phyloP scores from a whole-genome alignment of 2,329 filamentous ascomycete species.

The Aspergillus ochraceus region DNA sequence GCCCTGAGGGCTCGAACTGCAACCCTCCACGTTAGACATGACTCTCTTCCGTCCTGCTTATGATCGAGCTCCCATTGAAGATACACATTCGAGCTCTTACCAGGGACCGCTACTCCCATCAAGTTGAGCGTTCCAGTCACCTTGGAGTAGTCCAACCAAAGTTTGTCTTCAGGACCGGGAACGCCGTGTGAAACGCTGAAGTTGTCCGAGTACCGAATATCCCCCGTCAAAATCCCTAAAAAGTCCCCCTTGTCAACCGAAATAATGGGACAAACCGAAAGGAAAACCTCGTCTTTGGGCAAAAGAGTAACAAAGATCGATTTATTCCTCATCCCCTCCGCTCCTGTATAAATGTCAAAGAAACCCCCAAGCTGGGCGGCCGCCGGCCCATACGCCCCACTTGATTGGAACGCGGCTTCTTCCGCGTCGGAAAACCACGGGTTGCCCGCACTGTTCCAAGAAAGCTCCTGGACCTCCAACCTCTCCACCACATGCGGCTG shows the following conservation, averaged over 20 bases:
- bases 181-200: background rate
- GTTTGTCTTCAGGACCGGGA: background rate
- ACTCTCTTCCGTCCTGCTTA: background rate
- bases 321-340: background rate
- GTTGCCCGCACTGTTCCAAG: constrained; percentile 16
- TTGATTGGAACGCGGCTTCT: background rate
- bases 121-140: background rate
- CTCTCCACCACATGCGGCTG: constrained; percentile 10
- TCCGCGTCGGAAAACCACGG: constrained; percentile 13
- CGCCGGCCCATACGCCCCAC: too few species aligned
- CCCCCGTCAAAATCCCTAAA: too few species aligned
- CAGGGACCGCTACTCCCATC: background rate
- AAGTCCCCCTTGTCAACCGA: too few species aligned
- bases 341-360: too few species aligned
- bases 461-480: constrained; percentile 6
- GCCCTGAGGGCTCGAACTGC: background rate
- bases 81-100: background rate
- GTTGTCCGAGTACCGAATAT: too few species aligned
- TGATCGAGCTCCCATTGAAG: background rate
- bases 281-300: background rate
- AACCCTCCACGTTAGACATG: background rate
- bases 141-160: background rate
- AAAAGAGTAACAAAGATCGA: background rate
- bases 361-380: too few species aligned
- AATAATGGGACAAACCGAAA: background rate